Base-by-base conservation (phyloP, 805 yeast species). In the Candida nonsorbophila region DNA sequence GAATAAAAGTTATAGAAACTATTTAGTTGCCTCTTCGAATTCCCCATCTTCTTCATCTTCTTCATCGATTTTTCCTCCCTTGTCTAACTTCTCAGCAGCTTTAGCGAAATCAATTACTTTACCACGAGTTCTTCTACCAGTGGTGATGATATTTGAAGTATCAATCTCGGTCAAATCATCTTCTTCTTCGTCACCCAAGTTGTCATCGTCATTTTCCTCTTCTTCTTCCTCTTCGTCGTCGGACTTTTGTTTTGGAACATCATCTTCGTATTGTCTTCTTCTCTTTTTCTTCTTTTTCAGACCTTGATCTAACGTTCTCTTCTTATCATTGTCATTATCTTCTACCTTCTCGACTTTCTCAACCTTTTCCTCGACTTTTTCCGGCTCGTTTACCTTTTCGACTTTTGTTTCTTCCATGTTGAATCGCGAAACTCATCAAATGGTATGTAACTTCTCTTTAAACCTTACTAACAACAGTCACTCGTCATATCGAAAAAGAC, bases 41-140 rank as follows among this genome's bases (percentile, higher is more conserved):
- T 51, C 41, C 13, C 67, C 75, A 16, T 62, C 71, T 3, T 58
- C 73, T 10, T 55, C 74, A 3, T 61, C 71, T 14, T 48, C 65
- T 9, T 47, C 53, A 16, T 51, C 56, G 7, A 44, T 55, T 12
- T 57, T 59, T 22, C 62, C 63, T 34, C 74, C 79, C 28, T 59
- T 61, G 30, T 72, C 77, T 45, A 84, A 57, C 49, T 83, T 74
- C 42, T 75, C 82, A 13, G 86, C 84, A 10, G 94, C 86, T 58
- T 84, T 80, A 33, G 76, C 67, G 55, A 82, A 87, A 58, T 87
- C 96, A 44, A 88, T 81, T 12, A 80, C 82, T 49, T 79, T 82
- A 10, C 96, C 94, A 43, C 97, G 74, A 6, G 96, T 87, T 66
- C 96, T 83, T 58, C 94, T 72, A 9, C 94, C 92, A 11, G 75